Base-by-base conservation (phyloP, 75 land plant genomes). In the Picea glauca region DNA sequence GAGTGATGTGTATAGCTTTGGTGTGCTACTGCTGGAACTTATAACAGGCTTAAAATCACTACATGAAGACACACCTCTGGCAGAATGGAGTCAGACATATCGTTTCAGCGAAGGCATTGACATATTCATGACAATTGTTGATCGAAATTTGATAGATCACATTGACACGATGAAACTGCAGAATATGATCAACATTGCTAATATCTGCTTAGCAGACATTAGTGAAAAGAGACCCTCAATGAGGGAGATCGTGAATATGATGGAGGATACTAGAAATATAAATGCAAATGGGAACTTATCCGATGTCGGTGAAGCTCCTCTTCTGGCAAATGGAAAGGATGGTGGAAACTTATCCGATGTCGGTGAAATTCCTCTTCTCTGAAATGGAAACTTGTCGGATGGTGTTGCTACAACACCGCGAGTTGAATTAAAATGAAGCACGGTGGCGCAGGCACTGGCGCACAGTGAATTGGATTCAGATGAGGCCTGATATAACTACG, bases 1-100 rank as follows among this genome's bases (percentile, higher is more conserved):
- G 75, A 84, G 85, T 18, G 85, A 84, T 63, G 85, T 84, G 11
- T 84, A 84, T 43, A 84, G 85, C 76, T 84, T 60, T 73, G 85
- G 85, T 30, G 82, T 84, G 14, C 40, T 84, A 18, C 26, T 84
- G 21, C 77, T 84, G 35, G 85, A 84, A 76, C 59, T 84, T 5
- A 73, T 84, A 13, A 84, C 85, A 1, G 85, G 85, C 1, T 76
- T 80, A 0, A 84, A 72, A 40, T 59, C 85, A 1, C 32, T 70
- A 8, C 85, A 84, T 21, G 85, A 78, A 9, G 77, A 76, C 4
- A 13, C 3, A 7, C 80, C 79, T 0, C 78, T 84, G 13, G 85
- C 82, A 4, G 79, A 80, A 58, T 80, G 85, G 82, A 80, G 76
- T 11, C 61, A 61, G 23, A 79, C 77, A 9, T 58, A 38, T 18